Percentiles rank a stretch among this genome's conserved stretches.
Conservation (phyloP, 805 yeast species). For the Kodamaea kakaduensis region DNA sequence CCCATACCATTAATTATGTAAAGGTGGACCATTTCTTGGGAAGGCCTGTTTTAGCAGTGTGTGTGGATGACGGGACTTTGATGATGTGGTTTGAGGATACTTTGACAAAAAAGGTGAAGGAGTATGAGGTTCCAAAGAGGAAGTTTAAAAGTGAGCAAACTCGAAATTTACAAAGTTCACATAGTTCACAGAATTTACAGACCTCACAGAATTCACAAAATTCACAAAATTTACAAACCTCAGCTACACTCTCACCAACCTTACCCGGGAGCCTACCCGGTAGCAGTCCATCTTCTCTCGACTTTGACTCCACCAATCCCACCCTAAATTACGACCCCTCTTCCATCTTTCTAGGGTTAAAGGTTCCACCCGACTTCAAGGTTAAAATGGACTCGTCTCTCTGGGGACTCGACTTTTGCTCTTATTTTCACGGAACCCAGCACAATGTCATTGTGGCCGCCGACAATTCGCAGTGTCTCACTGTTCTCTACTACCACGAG, state of each 20-base stretch:
- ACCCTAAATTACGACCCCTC: slow-evolving; percentile 4
- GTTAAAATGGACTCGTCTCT: slow-evolving; percentile 43
- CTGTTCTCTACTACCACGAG: slow-evolving; percentile 34
- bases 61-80: slow-evolving; percentile 53
- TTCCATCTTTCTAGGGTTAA: slow-evolving; percentile 16
- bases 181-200: too few species aligned
- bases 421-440: slow-evolving; percentile 13
- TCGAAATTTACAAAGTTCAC: too few species aligned
- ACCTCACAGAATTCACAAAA: too few species aligned
- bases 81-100: slow-evolving; percentile 32
- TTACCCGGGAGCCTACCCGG: too few species aligned
- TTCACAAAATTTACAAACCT: too few species aligned
- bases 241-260: background rate
- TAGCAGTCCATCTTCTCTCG: too few species aligned
- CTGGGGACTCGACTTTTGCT: slow-evolving; percentile 57
- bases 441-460: slow-evolving; percentile 44
- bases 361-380: slow-evolving; percentile 22
- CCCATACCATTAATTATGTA: slow-evolving; percentile 54
- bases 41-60: slow-evolving; percentile 43
- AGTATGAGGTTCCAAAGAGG: background rate
- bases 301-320: background rate
- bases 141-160: too few species aligned
- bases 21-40: slow-evolving; percentile 33
- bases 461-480: slow-evolving; percentile 50
- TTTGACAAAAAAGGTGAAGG: slow-evolving; percentile 14